A percentile compares a stretch with the other conserved stretches of the same genome.
Evolutionary conservation across 1,284 basidiomycete genomes (phyloP).

Genomic region (Tilletiopsis washingtonensis): DNA sequence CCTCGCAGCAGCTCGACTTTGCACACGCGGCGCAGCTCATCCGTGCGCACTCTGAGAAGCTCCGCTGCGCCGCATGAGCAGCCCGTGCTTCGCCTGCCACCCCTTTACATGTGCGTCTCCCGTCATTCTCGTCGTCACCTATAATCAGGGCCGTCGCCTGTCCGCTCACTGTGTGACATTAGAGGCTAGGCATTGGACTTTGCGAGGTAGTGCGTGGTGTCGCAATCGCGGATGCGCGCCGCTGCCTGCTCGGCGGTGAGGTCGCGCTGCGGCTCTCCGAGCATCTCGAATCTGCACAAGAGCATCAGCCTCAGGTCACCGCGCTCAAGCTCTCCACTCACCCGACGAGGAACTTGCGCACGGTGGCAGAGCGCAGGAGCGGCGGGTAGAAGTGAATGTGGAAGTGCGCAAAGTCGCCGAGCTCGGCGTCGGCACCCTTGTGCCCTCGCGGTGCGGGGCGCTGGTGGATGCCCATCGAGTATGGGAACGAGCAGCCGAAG

Average conservation of each 20-base stretch:
- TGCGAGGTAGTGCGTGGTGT: slow-evolving; percentile 21
- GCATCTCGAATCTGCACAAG: slow-evolving; percentile 68
- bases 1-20: too few species aligned
- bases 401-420: slow-evolving; percentile 58
- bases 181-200: too few species aligned
- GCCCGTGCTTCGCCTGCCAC: too few species aligned
- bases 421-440: slow-evolving; percentile 6
- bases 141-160: too few species aligned
- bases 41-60: too few species aligned
- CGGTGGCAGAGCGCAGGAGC: slow-evolving; percentile 68
- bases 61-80: too few species aligned
- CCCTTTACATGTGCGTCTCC: too few species aligned
- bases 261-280: slow-evolving; percentile 85
- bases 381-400: slow-evolving; percentile 88
- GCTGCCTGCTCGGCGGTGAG: slow-evolving; percentile 86
- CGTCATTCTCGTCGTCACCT: too few species aligned
- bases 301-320: not conserved
- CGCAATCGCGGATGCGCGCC: slow-evolving; percentile 9
- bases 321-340: slow-evolving; percentile 49
- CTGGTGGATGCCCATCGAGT: slow-evolving; percentile 77
- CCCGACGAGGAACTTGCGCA: slow-evolving; percentile 88
- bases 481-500: slow-evolving; percentile 69
- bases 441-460: slow-evolving; percentile 57
- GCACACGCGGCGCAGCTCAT: too few species aligned
- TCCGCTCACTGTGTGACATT: too few species aligned